Base-by-base conservation (phyloP, 768 basidiomycete species). In the Calocybe cyanea region DNA sequence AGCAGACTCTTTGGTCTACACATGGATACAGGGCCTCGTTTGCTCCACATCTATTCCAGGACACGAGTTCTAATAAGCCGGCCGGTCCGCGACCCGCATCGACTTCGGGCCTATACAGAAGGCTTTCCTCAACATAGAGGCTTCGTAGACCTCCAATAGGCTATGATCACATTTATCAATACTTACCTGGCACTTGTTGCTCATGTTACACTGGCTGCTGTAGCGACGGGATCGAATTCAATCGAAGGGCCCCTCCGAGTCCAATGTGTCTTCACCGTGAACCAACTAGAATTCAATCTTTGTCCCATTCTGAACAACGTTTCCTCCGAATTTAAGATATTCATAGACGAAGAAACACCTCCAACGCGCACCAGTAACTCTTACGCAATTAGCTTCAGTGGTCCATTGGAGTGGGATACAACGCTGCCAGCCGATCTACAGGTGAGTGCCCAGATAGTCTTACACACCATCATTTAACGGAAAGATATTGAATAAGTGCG, bases 351-450 rank as follows among this genome's bases (percentile, higher is more conserved):
- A 53, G 57, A 57, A 6, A 64, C 66, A 1, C 65, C 62, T 21
- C 65, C 66, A 8, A 68, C 64, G 5, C 46, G 41, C 10, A 65
- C 66, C 7, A 54, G 52, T 15, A 45, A 61, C 43, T 50, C 55
- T 11, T 69, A 67, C 39, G 47, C 52, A 0, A 42, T 69, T n/a
- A 56, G 56, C 2, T 47, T 66, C 9, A 48, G 53, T 31, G 48
- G 35, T 1, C 42, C 57, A 17, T 39, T 65, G 31, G 44, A 53
- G 31, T 41, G 48, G 41, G 63, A 67, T 53, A 50, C 49, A 11
- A 65, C 63, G 15, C 41, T 67, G 33, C 66, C 65, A 3, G 44
- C 47, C 4, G 57, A 62, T 19, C 54, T 66, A 11, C 65, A 67
- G 49, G 65, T 63, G 28, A 41, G 52, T 43, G n/a, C 20, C 13